Evolutionary conservation across 371 early-diverging fungal genomes (phyloP).

Genomic region (Apophysomyces variabilis): DNA sequence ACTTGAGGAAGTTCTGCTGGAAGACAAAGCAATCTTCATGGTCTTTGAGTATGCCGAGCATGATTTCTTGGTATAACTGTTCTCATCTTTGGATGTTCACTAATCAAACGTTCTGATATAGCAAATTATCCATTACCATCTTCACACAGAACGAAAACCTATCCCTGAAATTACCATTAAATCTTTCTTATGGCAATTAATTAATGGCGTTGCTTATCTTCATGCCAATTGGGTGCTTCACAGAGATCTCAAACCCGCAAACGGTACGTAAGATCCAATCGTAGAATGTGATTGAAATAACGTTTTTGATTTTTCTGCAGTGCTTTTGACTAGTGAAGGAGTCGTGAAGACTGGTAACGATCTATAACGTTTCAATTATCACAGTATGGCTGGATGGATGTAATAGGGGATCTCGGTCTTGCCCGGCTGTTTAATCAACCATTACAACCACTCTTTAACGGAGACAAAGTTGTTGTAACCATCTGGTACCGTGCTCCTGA

Average conservation of each 20-base stretch:
- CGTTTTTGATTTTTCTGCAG: slow-evolving; percentile 27
- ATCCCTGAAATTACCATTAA: slow-evolving; percentile 86
- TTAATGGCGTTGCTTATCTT: slow-evolving; percentile 90
- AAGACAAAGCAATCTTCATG: slow-evolving; percentile 93
- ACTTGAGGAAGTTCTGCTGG: slow-evolving; percentile 85
- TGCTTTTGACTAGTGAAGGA: slow-evolving; percentile 84
- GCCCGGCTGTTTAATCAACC: slow-evolving; percentile 86
- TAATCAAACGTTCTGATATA: slow-evolving; percentile 22
- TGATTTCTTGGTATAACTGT: slow-evolving; percentile 78
- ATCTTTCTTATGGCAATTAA: slow-evolving; percentile 88
- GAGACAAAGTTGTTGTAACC: slow-evolving; percentile 96
- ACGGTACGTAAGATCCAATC: slow-evolving; percentile 43
- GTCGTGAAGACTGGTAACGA: slow-evolving; percentile 81
- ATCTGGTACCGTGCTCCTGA: slow-evolving; percentile 99
- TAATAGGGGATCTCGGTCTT: slow-evolving; percentile 84
- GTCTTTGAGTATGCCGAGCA: slow-evolving; percentile 95
- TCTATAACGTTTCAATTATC: not conserved
- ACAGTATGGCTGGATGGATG: not conserved
- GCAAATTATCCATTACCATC: slow-evolving; percentile 89
- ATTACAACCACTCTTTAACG: slow-evolving; percentile 81
- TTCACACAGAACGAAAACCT: slow-evolving; percentile 73
- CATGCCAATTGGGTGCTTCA: slow-evolving; percentile 94
- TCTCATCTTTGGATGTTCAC: not conserved
- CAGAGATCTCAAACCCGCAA: slow-evolving; percentile 92
- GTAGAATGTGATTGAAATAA: not conserved